A percentile compares a stretch with the other conserved stretches of the same genome.
These are phyloP conservation scores for Kockiozyma suomiensis DNA, from an alignment of 805 yeast species.

Conservation along the genomic window DNA sequence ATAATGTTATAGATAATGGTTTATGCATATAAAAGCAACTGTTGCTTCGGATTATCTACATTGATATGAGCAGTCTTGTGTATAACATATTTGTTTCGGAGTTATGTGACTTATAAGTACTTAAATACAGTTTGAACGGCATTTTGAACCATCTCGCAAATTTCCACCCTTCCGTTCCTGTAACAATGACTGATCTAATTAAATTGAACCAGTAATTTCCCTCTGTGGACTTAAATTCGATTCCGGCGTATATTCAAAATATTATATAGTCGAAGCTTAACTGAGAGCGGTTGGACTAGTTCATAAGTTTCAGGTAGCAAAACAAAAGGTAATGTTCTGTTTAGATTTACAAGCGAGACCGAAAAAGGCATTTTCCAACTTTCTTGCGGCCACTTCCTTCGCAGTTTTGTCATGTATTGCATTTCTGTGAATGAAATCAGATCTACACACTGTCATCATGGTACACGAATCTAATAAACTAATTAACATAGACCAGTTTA, in stretches of 20 bases:
- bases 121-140: background rate
- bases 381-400: too few relatives aligned
- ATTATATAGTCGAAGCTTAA: too few relatives aligned
- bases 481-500: background rate
- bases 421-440: background rate
- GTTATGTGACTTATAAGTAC: constrained; percentile 3
- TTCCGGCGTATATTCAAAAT: too few relatives aligned
- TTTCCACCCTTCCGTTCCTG: too few relatives aligned
- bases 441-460: constrained; percentile 56
- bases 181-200: too few relatives aligned
- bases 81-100: constrained; percentile 5
- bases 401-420: background rate
- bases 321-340: too few relatives aligned
- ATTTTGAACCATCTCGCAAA: background rate
- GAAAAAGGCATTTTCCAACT: background rate
- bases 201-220: too few relatives aligned
- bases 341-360: too few relatives aligned
- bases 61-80: background rate
- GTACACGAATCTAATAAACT: constrained; percentile 50
- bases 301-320: too few relatives aligned
- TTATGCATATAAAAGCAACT: background rate
- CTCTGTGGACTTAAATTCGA: too few relatives aligned
- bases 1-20: background rate
- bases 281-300: too few relatives aligned
- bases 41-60: background rate